These are phyloP conservation scores for Dendrobium officinale DNA, from an alignment of 106 monocot species.

Conservation along the genomic window DNA sequence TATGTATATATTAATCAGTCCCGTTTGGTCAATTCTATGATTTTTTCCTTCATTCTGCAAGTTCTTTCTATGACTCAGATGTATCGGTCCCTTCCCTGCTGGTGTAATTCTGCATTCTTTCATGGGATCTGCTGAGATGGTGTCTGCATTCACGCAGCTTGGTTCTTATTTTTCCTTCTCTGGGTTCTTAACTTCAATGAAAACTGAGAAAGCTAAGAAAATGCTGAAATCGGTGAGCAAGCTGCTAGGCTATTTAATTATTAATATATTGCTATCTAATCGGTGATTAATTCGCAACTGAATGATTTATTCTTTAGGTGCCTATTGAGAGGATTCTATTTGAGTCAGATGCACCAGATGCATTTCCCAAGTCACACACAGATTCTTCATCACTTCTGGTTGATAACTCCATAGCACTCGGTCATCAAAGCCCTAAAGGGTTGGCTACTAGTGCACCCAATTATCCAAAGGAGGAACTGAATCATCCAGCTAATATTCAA, in stretches of 20 bases:
- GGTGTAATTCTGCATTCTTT: slow-evolving; percentile 89
- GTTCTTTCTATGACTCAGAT: slow-evolving; percentile 21
- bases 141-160: slow-evolving; percentile 53
- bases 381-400: slow-evolving; percentile 17
- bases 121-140: slow-evolving; percentile 90
- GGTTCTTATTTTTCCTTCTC: slow-evolving; percentile 93
- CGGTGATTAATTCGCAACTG: background rate
- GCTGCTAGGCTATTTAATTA: background rate
- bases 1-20: too few relatives aligned
- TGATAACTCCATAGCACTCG: slow-evolving; percentile 20
- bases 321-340: slow-evolving; percentile 54
- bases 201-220: slow-evolving; percentile 53
- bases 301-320: slow-evolving; percentile 25
- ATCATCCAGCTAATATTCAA: slow-evolving; percentile 69
- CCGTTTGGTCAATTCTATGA: background rate
- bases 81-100: slow-evolving; percentile 68
- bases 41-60: background rate
- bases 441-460: slow-evolving; percentile 3
- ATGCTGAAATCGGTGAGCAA: slow-evolving; percentile 35
- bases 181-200: slow-evolving; percentile 62
- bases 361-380: slow-evolving; percentile 29
- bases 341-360: slow-evolving; percentile 69
- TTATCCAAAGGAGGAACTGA: slow-evolving; percentile 29
- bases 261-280: background rate
- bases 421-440: slow-evolving; percentile 12